phyloP scores from a whole-genome alignment of 257 asterid genomes.

The Gentiana straminea region DNA sequence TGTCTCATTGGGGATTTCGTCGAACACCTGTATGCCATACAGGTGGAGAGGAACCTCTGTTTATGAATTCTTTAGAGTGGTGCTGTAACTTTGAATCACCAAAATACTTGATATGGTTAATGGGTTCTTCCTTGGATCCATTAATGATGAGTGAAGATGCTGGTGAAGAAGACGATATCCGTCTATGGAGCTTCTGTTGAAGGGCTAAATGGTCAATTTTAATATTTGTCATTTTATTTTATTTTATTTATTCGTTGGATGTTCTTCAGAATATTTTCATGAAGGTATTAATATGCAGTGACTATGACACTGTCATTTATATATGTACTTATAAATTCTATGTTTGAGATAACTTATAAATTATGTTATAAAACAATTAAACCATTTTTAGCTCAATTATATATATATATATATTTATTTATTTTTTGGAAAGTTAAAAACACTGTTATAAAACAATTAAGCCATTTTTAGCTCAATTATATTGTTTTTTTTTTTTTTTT shows the following conservation, averaged over 20 bases:
- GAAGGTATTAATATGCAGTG: conserved; percentile 19
- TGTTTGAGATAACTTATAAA: no score
- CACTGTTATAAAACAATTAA: no score
- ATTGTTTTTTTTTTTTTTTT: no score
- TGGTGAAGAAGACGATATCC: conserved; percentile 47
- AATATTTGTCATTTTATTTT: background rate
- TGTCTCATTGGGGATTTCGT: background rate
- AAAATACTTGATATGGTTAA: conserved; percentile 47
- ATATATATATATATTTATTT: no score
- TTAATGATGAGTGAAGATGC: conserved; percentile 25
- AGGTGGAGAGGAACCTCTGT: conserved; percentile 4
- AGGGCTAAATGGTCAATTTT: background rate
- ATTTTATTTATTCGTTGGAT: conserved; percentile 17
- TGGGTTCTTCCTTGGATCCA: conserved; percentile 55
- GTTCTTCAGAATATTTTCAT: conserved; percentile 25
- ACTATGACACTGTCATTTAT: no score
- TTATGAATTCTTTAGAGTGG: conserved; percentile 27
- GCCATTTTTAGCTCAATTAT: no score
- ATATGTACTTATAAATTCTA: no score
- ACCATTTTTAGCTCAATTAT: no score
- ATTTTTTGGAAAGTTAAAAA: no score
- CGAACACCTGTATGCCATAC: background rate
- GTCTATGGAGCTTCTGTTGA: conserved; percentile 77
- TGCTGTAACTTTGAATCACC: conserved; percentile 65
- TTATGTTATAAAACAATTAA: no score